A percentile compares a stretch with the other conserved stretches of the same genome.
phyloP scores from a whole-genome alignment of 177 flowering plant genomes.

The Tripterygium wilfordii region DNA sequence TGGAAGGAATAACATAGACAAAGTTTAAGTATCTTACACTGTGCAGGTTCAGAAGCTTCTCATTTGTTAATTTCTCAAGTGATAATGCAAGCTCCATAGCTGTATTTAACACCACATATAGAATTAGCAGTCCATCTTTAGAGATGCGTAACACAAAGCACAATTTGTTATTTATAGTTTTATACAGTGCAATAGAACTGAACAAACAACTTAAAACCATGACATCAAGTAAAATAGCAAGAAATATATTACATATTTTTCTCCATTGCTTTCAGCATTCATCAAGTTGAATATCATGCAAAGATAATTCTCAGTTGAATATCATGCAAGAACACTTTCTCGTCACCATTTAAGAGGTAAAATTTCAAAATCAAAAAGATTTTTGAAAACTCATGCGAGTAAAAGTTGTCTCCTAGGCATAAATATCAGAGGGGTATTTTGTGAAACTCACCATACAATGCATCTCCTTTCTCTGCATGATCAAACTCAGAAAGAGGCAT shows the following conservation, averaged over 20 bases:
- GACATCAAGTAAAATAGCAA: no score
- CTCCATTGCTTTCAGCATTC: not conserved
- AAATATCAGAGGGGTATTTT: no score
- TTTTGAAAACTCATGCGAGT: not conserved
- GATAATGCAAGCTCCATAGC: constrained; percentile 95
- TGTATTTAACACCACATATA: constrained; percentile 11
- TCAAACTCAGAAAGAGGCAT: constrained; percentile 72
- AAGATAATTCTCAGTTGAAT: no score
- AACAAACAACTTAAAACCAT: no score
- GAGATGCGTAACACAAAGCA: no score
- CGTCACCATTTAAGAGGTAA: no score
- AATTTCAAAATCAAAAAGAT: not conserved
- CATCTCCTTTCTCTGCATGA: constrained; percentile 87
- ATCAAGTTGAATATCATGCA: not conserved
- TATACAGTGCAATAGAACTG: no score
- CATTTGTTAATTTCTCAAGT: constrained; percentile 84
- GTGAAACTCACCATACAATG: constrained; percentile 63
- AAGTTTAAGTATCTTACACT: constrained; percentile 28
- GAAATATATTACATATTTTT: not conserved
- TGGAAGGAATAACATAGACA: not conserved
- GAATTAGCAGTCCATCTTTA: not conserved
- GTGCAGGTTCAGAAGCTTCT: constrained; percentile 74
- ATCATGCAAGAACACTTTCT: no score
- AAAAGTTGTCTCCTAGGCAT: not conserved
- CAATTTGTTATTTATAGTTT: no score